phyloP scores from a whole-genome alignment of 2,329 filamentous ascomycete species.

The Diaporthe eres region DNA sequence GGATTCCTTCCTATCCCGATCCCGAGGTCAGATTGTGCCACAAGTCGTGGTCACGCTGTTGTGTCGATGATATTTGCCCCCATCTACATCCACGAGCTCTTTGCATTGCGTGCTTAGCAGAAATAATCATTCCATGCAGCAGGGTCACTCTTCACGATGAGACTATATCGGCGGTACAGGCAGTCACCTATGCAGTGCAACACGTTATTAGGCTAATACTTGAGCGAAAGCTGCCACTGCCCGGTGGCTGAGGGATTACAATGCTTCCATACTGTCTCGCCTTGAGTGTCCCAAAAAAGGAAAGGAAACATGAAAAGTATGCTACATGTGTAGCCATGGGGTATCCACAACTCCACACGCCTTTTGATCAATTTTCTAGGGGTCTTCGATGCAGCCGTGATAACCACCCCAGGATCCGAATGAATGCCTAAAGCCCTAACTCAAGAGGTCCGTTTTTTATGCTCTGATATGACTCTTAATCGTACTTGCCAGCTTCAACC shows the following conservation, averaged over 20 bases:
- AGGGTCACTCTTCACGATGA: background rate
- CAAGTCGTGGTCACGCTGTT: background rate
- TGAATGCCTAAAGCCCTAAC: background rate
- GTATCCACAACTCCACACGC: slow-evolving; percentile 33
- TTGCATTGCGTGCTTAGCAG: background rate
- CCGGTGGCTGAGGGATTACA: background rate
- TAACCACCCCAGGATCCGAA: background rate
- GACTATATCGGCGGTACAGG: background rate
- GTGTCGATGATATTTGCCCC: background rate
- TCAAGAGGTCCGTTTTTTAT: background rate
- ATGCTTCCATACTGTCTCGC: background rate
- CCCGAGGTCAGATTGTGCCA: slow-evolving; percentile 11
- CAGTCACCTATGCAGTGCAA: background rate
- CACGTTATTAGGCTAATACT: background rate
- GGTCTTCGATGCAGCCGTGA: background rate
- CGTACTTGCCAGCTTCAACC: background rate
- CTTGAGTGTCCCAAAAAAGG: background rate
- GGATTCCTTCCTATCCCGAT: background rate
- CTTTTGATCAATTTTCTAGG: slow-evolving; percentile 24
- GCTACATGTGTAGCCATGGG: slow-evolving; percentile 21
- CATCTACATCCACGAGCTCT: background rate
- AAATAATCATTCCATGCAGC: background rate
- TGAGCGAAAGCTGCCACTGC: background rate
- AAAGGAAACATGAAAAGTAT: background rate
- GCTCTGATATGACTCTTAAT: background rate